Conservation (phyloP, 805 yeast genomes). For the Cyberlindnera mycetangii region DNA sequence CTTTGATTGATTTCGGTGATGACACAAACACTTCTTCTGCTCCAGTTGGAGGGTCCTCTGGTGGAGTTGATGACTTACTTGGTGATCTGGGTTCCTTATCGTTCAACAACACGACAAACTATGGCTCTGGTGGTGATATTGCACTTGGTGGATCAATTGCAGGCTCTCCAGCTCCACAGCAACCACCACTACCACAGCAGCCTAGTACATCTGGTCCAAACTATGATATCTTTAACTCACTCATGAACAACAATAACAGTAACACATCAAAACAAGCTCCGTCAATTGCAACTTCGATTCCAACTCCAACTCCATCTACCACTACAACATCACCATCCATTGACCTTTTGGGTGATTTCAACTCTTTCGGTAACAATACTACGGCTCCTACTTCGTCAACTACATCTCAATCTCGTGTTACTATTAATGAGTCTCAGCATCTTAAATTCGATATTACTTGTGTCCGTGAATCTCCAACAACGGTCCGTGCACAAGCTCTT, state of each 20-base stretch:
- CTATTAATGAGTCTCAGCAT: slow-evolving; percentile 42
- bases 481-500: slow-evolving; percentile 42
- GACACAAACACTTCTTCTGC: slow-evolving; percentile 11
- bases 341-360: slow-evolving; percentile 24
- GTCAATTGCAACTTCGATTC: background rate
- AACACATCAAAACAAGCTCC: slow-evolving; percentile 17
- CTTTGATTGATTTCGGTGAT: slow-evolving; percentile 76
- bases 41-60: slow-evolving; percentile 11
- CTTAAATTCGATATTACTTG: slow-evolving; percentile 49
- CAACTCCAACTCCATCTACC: slow-evolving; percentile 15
- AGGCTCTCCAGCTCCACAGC: slow-evolving; percentile 32
- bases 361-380: slow-evolving; percentile 9
- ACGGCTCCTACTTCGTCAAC: slow-evolving; percentile 8
- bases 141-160: slow-evolving; percentile 27
- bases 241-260: slow-evolving; percentile 14
- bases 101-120: slow-evolving; percentile 26
- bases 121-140: slow-evolving; percentile 55
- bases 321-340: slow-evolving; percentile 12
- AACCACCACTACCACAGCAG: slow-evolving; percentile 22
- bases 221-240: slow-evolving; percentile 26
- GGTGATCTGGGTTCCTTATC: slow-evolving; percentile 68
- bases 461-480: slow-evolving; percentile 34
- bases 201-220: slow-evolving; percentile 26
- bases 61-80: slow-evolving; percentile 59
- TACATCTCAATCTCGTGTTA: slow-evolving; percentile 20